These are phyloP conservation scores for Phaffia rhodozyma DNA, from an alignment of 1,284 basidiomycete species.

Conservation along the genomic window DNA sequence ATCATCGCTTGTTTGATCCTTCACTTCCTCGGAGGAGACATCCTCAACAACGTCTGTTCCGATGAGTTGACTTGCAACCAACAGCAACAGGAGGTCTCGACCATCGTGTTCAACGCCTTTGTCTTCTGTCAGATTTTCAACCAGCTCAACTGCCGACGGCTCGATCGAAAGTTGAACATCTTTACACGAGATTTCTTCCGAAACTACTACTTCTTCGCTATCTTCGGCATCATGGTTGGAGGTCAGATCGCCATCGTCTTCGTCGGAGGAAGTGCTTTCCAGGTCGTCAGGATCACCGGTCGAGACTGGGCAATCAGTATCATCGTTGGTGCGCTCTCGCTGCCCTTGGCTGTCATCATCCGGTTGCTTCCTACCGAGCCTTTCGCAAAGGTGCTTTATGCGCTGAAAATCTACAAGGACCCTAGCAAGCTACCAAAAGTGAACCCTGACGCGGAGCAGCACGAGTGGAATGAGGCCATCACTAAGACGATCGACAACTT, in stretches of 20 bases:
- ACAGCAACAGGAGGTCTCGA: conserved; percentile 51
- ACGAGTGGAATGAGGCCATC: conserved; percentile 55
- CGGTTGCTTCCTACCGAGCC: conserved; percentile 71
- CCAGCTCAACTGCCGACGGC: conserved; percentile 52
- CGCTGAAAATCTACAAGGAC: conserved; percentile 53
- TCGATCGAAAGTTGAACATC: conserved; percentile 78
- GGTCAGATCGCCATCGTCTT: conserved; percentile 83
- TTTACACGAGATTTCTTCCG: conserved; percentile 60
- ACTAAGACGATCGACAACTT: conserved; percentile 75
- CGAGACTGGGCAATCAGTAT: conserved; percentile 90
- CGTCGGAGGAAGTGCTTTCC: conserved; percentile 82
- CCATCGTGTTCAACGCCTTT: conserved; percentile 86
- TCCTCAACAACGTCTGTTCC: conserved; percentile 48
- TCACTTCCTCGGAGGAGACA: conserved; percentile 67
- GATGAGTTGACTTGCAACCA: conserved; percentile 36
- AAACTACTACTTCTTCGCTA: conserved; percentile 50
- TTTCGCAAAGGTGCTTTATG: conserved; percentile 57
- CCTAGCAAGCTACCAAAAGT: conserved; percentile 54
- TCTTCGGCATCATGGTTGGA: conserved; percentile 52
- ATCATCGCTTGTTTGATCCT: conserved; percentile 72
- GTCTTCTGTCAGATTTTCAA: conserved; percentile 86
- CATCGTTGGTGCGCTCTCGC: conserved; percentile 63
- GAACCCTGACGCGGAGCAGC: conserved; percentile 46
- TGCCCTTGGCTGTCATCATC: conserved; percentile 75
- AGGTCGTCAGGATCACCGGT: conserved; percentile 64